A percentile compares a stretch with the other conserved stretches of the same genome.
Conservation (phyloP, 176 grass and related monocot species). For the Oropetium thomaeum region DNA sequence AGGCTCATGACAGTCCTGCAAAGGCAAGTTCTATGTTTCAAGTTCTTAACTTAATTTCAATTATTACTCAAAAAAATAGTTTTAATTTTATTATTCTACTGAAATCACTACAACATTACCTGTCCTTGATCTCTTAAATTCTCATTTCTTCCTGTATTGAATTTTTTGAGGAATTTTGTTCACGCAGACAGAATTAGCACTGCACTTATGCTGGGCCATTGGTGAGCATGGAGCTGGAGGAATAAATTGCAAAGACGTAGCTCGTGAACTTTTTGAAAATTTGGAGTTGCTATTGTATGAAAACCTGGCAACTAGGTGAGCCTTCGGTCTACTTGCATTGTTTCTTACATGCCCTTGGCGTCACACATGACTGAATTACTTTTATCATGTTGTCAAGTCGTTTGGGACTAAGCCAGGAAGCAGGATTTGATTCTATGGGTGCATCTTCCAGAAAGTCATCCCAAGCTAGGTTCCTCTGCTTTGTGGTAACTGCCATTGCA, state of each 20-base stretch:
- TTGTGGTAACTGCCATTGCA: slow-evolving; percentile 88
- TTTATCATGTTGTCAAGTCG: slow-evolving; percentile 52
- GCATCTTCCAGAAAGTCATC: slow-evolving; percentile 65
- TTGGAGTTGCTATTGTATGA: slow-evolving; percentile 88
- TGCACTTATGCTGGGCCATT: slow-evolving; percentile 96
- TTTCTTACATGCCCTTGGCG: not conserved
- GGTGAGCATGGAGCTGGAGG: slow-evolving; percentile 91
- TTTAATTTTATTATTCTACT: not conserved
- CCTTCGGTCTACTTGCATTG: not conserved
- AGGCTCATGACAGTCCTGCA: slow-evolving; percentile 77
- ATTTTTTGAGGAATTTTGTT: not conserved
- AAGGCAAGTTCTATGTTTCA: slow-evolving; percentile 52
- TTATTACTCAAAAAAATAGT: too few species aligned
- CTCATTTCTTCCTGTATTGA: not conserved
- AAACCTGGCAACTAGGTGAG: slow-evolving; percentile 88
- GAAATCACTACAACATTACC: not conserved
- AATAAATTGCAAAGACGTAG: slow-evolving; percentile 70
- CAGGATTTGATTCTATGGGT: slow-evolving; percentile 62
- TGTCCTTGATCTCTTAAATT: slow-evolving; percentile 2
- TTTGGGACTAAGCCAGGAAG: slow-evolving; percentile 69
- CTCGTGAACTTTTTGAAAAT: slow-evolving; percentile 87
- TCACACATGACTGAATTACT: slow-evolving; percentile 29
- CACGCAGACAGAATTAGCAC: slow-evolving; percentile 78
- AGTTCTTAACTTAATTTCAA: slow-evolving; percentile 6
- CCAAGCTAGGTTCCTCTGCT: slow-evolving; percentile 85